Base-by-base conservation (phyloP, 2,329 filamentous ascomycete genomes). In the Hypoxylon sp. region DNA sequence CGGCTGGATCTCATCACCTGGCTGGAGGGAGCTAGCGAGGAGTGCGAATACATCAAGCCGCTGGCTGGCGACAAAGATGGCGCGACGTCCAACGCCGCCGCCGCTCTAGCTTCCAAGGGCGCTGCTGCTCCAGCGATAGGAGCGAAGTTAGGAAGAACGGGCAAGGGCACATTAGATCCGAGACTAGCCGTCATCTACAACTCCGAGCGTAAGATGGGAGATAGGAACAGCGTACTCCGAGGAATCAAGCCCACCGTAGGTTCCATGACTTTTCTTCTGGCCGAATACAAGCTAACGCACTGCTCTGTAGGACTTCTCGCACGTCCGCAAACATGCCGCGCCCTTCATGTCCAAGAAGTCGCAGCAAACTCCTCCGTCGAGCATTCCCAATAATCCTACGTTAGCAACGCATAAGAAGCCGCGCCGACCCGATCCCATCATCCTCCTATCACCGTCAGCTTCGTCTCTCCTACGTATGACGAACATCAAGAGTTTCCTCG, bases 401-500 rank as follows among this genome's bases (percentile, higher is more conserved):
- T 81, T 89, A 13, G 79, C 85, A 2, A 81, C 87, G 56, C 88
- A 89, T 76, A 86, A 84, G 68, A 88, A 85, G 78, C 82, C 84
- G 30, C 76, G 79, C 49, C 82, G 87, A 64, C 86, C 87, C 38
- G 86, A 97, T 78, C 96, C 96, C 52, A 99, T 99, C 81, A 98
- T 99, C 79, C 90, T 99, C 28, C 90, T 99, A 67, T 98, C 96
- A 0, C 96, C 96, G 1, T 98, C 95, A 1, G 96, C 95, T 10
- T 98, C 95, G 2, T 97, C 94, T 1, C 89, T 98, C 52, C 90
- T 99, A 38, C 94, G 95, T 79, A 93, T 98, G 88, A 92, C 93
- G 58, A 99, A 99, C 79, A 93, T 97, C 80, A 97, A 97, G 77
- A 90, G 92, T 30, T 98, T 99, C 85, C 91, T 99, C 71, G 91